Percentiles rank a stretch among this genome's conserved stretches.
These are phyloP conservation scores for Suillus luteus DNA, from an alignment of 768 basidiomycete species.

Conservation along the genomic window DNA sequence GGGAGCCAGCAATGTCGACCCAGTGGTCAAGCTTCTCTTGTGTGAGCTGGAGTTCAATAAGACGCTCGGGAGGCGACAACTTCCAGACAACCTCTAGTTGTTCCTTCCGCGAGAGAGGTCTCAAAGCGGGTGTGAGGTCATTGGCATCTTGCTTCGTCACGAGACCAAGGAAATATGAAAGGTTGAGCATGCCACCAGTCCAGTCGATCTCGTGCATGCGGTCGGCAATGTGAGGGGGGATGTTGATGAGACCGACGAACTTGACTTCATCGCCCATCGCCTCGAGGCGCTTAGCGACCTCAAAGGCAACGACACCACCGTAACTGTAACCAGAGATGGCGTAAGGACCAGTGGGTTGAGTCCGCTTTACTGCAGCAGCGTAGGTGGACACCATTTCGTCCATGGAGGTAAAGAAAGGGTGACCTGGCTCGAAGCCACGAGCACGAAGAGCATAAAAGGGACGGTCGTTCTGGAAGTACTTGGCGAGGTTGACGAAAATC, in stretches of 20 bases:
- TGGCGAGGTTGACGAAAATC: slow-evolving; percentile 44
- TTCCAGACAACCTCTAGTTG: slow-evolving; percentile 24
- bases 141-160: slow-evolving; percentile 22
- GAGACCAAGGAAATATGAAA: slow-evolving; percentile 42
- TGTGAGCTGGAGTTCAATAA: slow-evolving; percentile 26
- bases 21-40: slow-evolving; percentile 26
- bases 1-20: slow-evolving; percentile 25
- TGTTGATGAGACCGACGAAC: slow-evolving; percentile 44
- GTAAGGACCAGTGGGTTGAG: slow-evolving; percentile 41
- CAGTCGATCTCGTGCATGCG: slow-evolving; percentile 44
- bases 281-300: slow-evolving; percentile 42
- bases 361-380: slow-evolving; percentile 35
- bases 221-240: slow-evolving; percentile 44
- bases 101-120: slow-evolving; percentile 22
- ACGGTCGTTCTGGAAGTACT: slow-evolving; percentile 39
- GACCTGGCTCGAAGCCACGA: slow-evolving; percentile 43
- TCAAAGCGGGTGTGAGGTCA: slow-evolving; percentile 19
- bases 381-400: slow-evolving; percentile 44
- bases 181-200: slow-evolving; percentile 40
- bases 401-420: slow-evolving; percentile 38
- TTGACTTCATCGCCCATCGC: slow-evolving; percentile 37
- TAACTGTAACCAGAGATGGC: slow-evolving; percentile 49
- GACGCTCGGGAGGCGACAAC: slow-evolving; percentile 21
- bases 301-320: slow-evolving; percentile 46
- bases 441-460: slow-evolving; percentile 49